These are phyloP conservation scores for Tirmania nivea DNA, from an alignment of 495 filamentous ascomycete genomes.

Conservation along the genomic window DNA sequence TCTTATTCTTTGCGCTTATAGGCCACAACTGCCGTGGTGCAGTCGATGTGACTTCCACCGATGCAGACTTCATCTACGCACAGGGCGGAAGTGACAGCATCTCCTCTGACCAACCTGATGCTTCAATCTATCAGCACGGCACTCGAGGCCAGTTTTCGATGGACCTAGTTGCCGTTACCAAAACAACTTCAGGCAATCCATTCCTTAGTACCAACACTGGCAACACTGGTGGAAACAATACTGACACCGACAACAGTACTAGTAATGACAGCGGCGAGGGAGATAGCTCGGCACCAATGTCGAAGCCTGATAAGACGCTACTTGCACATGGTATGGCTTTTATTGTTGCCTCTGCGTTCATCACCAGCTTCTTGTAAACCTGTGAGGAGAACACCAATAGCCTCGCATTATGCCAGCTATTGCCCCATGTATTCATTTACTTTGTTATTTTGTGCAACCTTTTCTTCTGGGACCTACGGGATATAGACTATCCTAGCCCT, in stretches of 20 bases:
- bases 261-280: constrained; percentile 4
- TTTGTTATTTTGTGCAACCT: no score
- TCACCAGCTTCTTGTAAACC: neutral
- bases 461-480: no score
- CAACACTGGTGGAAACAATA: neutral
- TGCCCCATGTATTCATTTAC: constrained; percentile 1
- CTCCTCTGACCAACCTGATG: constrained; percentile 28
- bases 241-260: constrained; percentile 1
- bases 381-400: constrained; percentile 2
- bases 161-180: constrained; percentile 32
- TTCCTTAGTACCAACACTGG: constrained; percentile 25
- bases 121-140: constrained; percentile 38
- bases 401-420: neutral
- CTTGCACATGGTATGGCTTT: constrained; percentile 18
- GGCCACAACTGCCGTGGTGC: no score
- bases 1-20: no score
- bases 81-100: constrained; percentile 36
- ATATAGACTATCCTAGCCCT: no score
- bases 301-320: constrained; percentile 15
- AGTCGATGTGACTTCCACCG: constrained; percentile 19
- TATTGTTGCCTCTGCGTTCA: constrained; percentile 4
- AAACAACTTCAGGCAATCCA: constrained; percentile 37
- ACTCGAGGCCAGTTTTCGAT: constrained; percentile 30
- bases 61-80: constrained; percentile 44
- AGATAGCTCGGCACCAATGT: constrained; percentile 5